phyloP scores from a whole-genome alignment of 1,284 basidiomycete species.

The Kwoniella shivajii region DNA sequence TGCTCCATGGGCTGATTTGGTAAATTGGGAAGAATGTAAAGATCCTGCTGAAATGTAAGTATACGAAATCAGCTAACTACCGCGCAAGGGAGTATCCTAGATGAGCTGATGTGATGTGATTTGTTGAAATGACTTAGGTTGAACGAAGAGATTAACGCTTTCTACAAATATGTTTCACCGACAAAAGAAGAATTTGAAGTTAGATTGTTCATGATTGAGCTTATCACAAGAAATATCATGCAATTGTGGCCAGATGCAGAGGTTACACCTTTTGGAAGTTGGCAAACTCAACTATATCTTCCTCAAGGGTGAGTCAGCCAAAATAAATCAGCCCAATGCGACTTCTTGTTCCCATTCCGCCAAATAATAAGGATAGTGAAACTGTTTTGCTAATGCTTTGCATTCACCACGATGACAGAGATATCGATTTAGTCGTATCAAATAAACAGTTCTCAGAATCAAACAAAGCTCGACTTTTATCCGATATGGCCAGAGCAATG shows the following conservation, averaged over 20 bases:
- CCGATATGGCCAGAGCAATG: constrained; percentile 54
- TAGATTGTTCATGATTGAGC: constrained; percentile 71
- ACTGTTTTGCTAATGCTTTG: neutral
- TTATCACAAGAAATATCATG: constrained; percentile 70
- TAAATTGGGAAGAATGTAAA: constrained; percentile 74
- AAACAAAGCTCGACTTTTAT: constrained; percentile 51
- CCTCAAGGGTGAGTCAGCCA: constrained; percentile 76
- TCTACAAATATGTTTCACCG: constrained; percentile 84
- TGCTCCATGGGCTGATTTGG: constrained; percentile 76
- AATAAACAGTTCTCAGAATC: constrained; percentile 48
- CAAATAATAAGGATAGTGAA: too few species aligned
- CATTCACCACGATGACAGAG: constrained; percentile 46
- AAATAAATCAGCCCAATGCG: neutral
- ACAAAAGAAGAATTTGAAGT: constrained; percentile 81
- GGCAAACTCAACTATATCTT: constrained; percentile 91
- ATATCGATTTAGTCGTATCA: constrained; percentile 62
- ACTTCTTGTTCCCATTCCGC: neutral
- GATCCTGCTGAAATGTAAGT: constrained; percentile 80
- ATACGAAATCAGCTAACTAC: neutral
- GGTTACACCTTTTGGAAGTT: constrained; percentile 88
- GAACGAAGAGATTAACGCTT: constrained; percentile 81
- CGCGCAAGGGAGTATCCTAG: neutral
- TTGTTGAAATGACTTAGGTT: constrained; percentile 59
- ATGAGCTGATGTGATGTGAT: neutral
- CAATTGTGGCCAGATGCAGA: constrained; percentile 74